phyloP scores from a whole-genome alignment of 345 rosid genomes.

The Rhodomyrtus tomentosa region DNA sequence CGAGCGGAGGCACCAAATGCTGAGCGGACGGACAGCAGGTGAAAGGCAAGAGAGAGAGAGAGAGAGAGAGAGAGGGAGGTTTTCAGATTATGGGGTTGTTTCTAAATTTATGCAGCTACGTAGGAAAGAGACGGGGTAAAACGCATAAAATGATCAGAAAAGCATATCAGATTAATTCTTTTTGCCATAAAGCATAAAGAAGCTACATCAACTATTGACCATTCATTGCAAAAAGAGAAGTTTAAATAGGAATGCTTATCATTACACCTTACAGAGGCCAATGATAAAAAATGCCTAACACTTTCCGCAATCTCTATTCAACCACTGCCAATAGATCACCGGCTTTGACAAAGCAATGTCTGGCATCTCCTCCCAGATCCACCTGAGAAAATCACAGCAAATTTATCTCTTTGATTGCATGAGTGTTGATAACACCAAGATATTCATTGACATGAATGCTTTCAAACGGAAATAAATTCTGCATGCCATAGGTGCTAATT shows the following conservation, averaged over 20 bases:
- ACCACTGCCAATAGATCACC: constrained; percentile 81
- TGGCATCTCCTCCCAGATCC: constrained; percentile 60
- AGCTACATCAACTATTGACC: background rate
- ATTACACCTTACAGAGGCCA: background rate
- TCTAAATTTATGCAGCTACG: background rate
- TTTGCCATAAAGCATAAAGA: background rate
- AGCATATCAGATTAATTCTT: background rate
- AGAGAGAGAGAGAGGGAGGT: too few species aligned
- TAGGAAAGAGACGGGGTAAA: background rate
- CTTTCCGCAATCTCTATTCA: constrained; percentile 19
- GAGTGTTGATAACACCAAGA: background rate
- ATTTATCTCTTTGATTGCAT: background rate
- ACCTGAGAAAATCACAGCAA: constrained; percentile 22
- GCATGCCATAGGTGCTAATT: background rate
- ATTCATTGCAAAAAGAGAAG: background rate
- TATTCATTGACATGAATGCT: background rate
- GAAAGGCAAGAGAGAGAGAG: background rate
- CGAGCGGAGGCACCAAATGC: background rate
- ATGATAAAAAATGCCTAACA: background rate
- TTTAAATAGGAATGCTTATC: background rate
- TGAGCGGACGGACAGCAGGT: background rate
- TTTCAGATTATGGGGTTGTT: background rate
- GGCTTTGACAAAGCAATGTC: constrained; percentile 72
- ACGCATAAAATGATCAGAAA: background rate
- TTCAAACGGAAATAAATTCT: background rate